Base-by-base conservation (phyloP, 2,329 filamentous ascomycete species). In the Dactylonectria estremocensis region DNA sequence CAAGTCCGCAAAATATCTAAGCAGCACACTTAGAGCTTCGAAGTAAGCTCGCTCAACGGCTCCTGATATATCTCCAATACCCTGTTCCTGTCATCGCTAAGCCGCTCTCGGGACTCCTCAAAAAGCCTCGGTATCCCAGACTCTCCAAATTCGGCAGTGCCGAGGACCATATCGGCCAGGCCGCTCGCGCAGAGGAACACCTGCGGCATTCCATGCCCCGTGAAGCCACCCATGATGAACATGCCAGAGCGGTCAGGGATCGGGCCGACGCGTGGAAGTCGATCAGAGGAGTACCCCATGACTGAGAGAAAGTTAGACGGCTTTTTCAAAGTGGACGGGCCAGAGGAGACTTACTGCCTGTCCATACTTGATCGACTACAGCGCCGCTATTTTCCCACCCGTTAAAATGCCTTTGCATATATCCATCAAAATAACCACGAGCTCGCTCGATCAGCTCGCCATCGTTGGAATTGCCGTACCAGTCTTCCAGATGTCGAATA, bases 121-220 rank as follows among this genome's bases (percentile, higher is more conserved):
- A 60, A 60, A n/a, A 52, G 35, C 11, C 24, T 18, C 3, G 83
- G 81, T 16, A 85, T 65, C 3, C 80, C 80, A 1, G 81, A 81
- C 14, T 79, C 70, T 57, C 79, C 77, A 59, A 82, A 84, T 0
- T 68, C 54, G 0, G 53, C 52, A 4, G 72, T 77, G 2, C 78
- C 68, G 4, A 71, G 35, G 1, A 84, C 64, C 82, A 87, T 85
- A 22, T 74, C 66, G 2, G 79, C 82, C 7, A 86, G 43, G 0
- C 79, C 83, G 67, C 83, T 82, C 14, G 79, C 78, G 3, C 79
- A 75, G 0, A 83, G 77, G 16, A 81, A 80, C 43, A 85, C 81
- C 28, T 83, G 69, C 1, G 83, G 80, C 85, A 87, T 87, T 1
- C 85, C 85, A 65, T 87, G 83, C 0, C 86, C 85, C 43, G 81